These are phyloP conservation scores for Hypoxylon sp. DNA, from an alignment of 2,329 filamentous ascomycete species.

Conservation along the genomic window DNA sequence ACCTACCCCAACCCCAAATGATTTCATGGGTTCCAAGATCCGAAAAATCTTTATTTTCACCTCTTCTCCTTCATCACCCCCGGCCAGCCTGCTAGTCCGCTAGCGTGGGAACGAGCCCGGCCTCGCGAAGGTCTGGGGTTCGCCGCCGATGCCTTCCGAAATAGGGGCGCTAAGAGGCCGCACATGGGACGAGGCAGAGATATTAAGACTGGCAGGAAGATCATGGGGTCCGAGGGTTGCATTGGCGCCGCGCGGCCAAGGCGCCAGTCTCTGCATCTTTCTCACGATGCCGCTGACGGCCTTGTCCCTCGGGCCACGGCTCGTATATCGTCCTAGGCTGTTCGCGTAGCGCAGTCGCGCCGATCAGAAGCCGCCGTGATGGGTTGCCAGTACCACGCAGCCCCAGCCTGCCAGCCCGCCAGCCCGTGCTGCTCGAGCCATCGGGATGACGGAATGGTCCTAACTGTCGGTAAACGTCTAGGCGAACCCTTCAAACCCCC, in stretches of 20 bases:
- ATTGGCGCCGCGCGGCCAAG: constrained; percentile 29
- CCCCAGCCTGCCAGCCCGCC: too few relatives aligned
- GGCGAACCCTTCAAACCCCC: constrained; percentile 8
- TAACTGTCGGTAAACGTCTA: constrained; percentile 32
- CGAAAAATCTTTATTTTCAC: constrained; percentile 31
- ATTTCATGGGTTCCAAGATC: constrained; percentile 22
- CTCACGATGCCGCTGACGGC: constrained; percentile 21
- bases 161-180: constrained; percentile 28
- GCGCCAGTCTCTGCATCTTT: too few relatives aligned
- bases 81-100: constrained; percentile 2
- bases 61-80: constrained; percentile 4
- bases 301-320: too few relatives aligned
- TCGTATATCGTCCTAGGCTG: background rate
- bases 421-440: constrained; percentile 4
- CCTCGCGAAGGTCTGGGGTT: constrained; percentile 30
- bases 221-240: constrained; percentile 39
- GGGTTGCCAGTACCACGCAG: constrained; percentile 11
- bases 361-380: constrained; percentile 27
- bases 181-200: constrained; percentile 37
- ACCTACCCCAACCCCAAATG: constrained; percentile 12
- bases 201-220: constrained; percentile 24
- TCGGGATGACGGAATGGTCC: constrained; percentile 33
- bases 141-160: constrained; percentile 36
- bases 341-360: constrained; percentile 22
- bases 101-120: constrained; percentile 14